Evolutionary conservation across 495 filamentous ascomycete genomes (phyloP).

Genomic region (Aspergillus saccharolyticus): DNA sequence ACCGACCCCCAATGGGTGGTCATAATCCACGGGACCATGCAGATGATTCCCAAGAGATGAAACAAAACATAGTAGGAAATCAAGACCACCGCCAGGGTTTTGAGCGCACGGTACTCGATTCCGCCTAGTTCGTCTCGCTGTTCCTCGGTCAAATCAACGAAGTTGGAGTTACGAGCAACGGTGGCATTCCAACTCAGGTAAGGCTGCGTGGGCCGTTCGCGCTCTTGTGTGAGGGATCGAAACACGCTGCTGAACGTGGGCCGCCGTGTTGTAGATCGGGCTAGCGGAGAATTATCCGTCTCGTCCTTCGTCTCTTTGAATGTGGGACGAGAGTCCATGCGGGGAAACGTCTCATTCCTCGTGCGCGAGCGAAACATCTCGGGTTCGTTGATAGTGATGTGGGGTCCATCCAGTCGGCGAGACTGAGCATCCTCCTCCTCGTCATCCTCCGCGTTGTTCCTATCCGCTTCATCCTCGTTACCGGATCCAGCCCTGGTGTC

Average conservation of each 20-base stretch:
- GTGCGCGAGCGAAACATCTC: conserved; percentile 33
- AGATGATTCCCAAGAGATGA: conserved; percentile 65
- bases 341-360: conserved; percentile 34
- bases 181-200: conserved; percentile 95
- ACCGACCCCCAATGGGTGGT: conserved; percentile 51
- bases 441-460: conserved; percentile 16
- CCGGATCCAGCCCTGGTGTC: neutral
- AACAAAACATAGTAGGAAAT: conserved; percentile 73
- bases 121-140: conserved; percentile 91
- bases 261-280: conserved; percentile 22
- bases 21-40: conserved; percentile 76
- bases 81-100: conserved; percentile 74
- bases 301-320: conserved; percentile 32
- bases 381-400: conserved; percentile 63
- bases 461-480: neutral
- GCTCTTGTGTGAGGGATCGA: conserved; percentile 39
- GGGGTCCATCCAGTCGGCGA: conserved; percentile 37
- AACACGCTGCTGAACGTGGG: conserved; percentile 35
- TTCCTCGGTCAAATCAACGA: conserved; percentile 79
- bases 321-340: conserved; percentile 36
- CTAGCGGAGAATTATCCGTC: conserved; percentile 18
- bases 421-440: conserved; percentile 20
- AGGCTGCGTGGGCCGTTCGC: conserved; percentile 54
- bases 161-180: conserved; percentile 84
- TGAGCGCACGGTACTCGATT: conserved; percentile 89